Evolutionary conservation across 257 asterid species (phyloP).

Genomic region (Anisodus acutangulus): DNA sequence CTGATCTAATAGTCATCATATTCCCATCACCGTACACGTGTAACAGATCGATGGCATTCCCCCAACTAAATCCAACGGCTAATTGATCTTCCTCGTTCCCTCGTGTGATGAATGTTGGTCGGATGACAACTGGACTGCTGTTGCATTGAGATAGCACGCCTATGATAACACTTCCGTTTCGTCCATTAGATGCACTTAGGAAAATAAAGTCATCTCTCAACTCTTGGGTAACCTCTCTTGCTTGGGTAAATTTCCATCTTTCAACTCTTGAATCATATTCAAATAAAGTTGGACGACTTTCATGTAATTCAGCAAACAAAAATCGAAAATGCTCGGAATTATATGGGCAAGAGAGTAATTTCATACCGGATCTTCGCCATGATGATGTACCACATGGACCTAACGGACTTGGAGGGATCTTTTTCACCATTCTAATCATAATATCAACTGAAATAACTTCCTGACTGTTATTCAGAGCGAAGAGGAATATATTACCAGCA

Average conservation of each 20-base stretch:
- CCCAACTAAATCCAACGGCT: conserved; percentile 39
- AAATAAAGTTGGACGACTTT: conserved; percentile 37
- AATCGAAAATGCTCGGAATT: conserved; percentile 38
- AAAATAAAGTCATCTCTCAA: conserved; percentile 25
- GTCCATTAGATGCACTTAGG: conserved; percentile 45
- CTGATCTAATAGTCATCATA: conserved; percentile 41
- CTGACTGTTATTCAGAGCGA: conserved; percentile 48
- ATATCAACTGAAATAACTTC: conserved; percentile 52
- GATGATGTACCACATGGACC: conserved; percentile 57
- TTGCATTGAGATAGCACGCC: conserved; percentile 30
- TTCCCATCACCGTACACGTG: conserved; percentile 56
- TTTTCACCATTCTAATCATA: conserved; percentile 38
- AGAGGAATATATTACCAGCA: conserved; percentile 47
- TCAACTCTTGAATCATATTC: conserved; percentile 44
- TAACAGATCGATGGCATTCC: conserved; percentile 34
- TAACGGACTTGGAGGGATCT: conserved; percentile 49
- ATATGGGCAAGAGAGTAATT: conserved; percentile 27
- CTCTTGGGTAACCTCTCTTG: conserved; percentile 23
- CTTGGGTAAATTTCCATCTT: conserved; percentile 38
- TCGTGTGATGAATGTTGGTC: conserved; percentile 39
- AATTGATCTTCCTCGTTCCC: conserved; percentile 18
- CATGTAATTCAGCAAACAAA: conserved; percentile 43
- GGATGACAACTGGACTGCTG: conserved; percentile 35
- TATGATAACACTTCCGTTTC: conserved; percentile 41
- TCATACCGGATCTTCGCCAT: conserved; percentile 56